phyloP scores from a whole-genome alignment of 2,329 filamentous ascomycete species.

The Alternaria conjuncta region DNA sequence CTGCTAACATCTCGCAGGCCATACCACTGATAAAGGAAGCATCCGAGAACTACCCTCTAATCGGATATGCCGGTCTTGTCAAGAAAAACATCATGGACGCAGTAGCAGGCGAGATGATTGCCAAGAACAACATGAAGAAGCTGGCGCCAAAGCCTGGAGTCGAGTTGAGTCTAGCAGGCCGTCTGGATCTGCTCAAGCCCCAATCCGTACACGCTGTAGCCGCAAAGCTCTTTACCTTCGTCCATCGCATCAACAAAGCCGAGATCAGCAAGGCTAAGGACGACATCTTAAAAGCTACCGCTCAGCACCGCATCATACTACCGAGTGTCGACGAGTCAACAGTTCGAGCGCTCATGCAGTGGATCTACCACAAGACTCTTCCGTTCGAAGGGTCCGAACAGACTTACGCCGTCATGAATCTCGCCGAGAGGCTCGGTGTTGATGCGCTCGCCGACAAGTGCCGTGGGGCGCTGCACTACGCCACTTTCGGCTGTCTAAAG shows the following conservation, averaged over 20 bases:
- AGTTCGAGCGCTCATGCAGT: slow-evolving; percentile 22
- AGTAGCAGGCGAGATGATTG: slow-evolving; percentile 1
- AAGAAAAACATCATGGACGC: neutral
- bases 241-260: slow-evolving; percentile 8
- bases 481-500: too few species aligned
- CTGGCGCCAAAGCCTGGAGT: neutral
- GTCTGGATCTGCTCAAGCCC: slow-evolving; percentile 15
- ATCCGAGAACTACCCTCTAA: slow-evolving; percentile 1
- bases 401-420: slow-evolving; percentile 18
- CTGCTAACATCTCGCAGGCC: neutral
- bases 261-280: slow-evolving; percentile 15
- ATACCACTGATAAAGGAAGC: neutral
- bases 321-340: slow-evolving; percentile 3
- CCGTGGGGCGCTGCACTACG: too few species aligned
- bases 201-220: slow-evolving; percentile 13
- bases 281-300: slow-evolving; percentile 17
- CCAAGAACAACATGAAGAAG: slow-evolving; percentile 7
- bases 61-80: neutral
- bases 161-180: neutral
- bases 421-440: slow-evolving; percentile 23
- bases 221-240: neutral
- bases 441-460: slow-evolving; percentile 19
- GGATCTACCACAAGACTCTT: slow-evolving; percentile 20
- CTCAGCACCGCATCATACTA: slow-evolving; percentile 25
- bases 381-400: slow-evolving; percentile 10